A percentile compares a stretch with the other conserved stretches of the same genome.
Evolutionary conservation across 2,329 filamentous ascomycete species (phyloP).

Genomic region (Blumeria graminis): DNA sequence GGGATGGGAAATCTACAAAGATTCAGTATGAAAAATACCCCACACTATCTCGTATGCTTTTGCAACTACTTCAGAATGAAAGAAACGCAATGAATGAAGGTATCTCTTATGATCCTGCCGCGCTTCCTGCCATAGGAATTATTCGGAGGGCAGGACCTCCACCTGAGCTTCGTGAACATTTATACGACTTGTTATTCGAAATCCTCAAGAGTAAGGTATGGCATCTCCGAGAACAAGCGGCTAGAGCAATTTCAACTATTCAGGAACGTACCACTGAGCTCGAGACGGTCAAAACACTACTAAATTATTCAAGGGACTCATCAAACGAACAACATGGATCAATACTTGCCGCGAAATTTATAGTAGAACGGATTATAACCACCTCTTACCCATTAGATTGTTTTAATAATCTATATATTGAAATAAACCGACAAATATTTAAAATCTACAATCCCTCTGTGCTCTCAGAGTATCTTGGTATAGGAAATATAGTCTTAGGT

Average conservation of each 20-base stretch:
- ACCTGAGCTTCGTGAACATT: slow-evolving; percentile 25
- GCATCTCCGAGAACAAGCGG: slow-evolving; percentile 64
- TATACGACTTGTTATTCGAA: slow-evolving; percentile 31
- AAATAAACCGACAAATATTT: background rate
- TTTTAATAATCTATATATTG: background rate
- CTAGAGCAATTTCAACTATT: slow-evolving; percentile 14
- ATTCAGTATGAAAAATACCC: slow-evolving; percentile 49
- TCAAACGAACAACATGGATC: background rate
- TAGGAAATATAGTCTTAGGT: background rate
- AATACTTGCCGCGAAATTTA: background rate
- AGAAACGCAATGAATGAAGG: slow-evolving; percentile 3
- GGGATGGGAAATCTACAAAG: slow-evolving; percentile 37
- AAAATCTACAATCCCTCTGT: background rate
- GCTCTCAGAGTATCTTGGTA: background rate
- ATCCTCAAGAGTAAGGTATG: slow-evolving; percentile 48
- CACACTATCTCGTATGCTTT: slow-evolving; percentile 35
- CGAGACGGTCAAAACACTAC: background rate
- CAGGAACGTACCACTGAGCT: background rate
- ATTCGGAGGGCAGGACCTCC: slow-evolving; percentile 48
- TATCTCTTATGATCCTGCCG: slow-evolving; percentile 20
- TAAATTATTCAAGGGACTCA: background rate
- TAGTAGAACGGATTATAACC: background rate
- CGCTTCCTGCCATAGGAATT: slow-evolving; percentile 67
- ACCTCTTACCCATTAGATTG: background rate
- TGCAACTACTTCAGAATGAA: slow-evolving; percentile 28